Conservation (phyloP, 2,329 filamentous ascomycete genomes). For the Capronia americana region DNA sequence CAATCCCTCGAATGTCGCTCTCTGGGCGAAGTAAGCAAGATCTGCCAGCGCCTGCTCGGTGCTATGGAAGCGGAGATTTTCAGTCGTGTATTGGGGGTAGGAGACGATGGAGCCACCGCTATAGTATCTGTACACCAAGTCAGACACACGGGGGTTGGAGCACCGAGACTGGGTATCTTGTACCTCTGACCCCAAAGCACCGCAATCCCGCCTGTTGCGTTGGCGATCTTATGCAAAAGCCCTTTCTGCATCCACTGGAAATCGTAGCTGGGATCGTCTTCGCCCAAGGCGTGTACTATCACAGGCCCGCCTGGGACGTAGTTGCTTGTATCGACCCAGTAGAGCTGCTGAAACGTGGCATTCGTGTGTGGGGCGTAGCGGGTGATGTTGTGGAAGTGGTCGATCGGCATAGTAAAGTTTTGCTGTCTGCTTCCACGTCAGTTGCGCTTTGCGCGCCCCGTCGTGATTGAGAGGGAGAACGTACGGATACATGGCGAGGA, state of each 20-base stretch:
- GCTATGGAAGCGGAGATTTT: slow-evolving; percentile 78
- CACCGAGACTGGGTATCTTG: background rate
- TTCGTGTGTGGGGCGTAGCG: slow-evolving; percentile 33
- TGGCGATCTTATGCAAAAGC: slow-evolving; percentile 71
- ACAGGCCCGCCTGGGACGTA: slow-evolving; percentile 81
- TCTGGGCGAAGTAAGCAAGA: slow-evolving; percentile 76
- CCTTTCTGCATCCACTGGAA: slow-evolving; percentile 79
- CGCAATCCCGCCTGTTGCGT: slow-evolving; percentile 74
- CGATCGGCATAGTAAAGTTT: slow-evolving; percentile 43
- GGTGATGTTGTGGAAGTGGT: slow-evolving; percentile 32
- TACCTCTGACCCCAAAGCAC: slow-evolving; percentile 75
- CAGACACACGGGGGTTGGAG: slow-evolving; percentile 47
- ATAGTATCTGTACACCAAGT: slow-evolving; percentile 85
- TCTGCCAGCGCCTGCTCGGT: slow-evolving; percentile 84
- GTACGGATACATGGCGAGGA: slow-evolving; percentile 12
- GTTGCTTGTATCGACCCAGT: slow-evolving; percentile 80
- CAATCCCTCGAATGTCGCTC: slow-evolving; percentile 73
- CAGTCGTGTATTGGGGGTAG: slow-evolving; percentile 66
- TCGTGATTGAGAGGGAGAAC: background rate
- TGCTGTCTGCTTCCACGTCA: slow-evolving; percentile 38
- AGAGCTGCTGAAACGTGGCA: slow-evolving; percentile 64
- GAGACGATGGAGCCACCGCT: slow-evolving; percentile 68
- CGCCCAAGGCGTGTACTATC: slow-evolving; percentile 75
- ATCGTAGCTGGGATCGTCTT: slow-evolving; percentile 64
- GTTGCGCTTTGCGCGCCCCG: background rate